Conservation (phyloP, 805 yeast species). For the Torulaspora maleeae region DNA sequence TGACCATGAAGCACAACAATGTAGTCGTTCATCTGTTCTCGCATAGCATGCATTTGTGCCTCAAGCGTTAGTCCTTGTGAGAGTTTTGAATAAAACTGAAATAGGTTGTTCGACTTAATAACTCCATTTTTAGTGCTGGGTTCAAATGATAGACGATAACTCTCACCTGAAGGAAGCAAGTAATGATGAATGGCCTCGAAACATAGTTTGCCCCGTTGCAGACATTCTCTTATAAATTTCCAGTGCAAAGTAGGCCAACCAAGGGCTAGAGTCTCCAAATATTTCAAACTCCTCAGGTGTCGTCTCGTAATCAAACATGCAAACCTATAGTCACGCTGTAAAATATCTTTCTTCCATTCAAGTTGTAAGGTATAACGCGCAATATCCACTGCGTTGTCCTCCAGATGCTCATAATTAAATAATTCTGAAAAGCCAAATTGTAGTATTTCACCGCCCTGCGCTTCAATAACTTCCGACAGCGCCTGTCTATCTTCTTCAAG, state of each 20-base stretch:
- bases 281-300: conserved; percentile 65
- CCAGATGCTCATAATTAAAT: conserved; percentile 14
- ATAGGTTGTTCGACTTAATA: conserved; percentile 47
- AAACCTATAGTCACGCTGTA: conserved; percentile 40
- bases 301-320: conserved; percentile 61
- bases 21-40: conserved; percentile 28
- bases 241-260: conserved; percentile 83
- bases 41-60: conserved; percentile 36
- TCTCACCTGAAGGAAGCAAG: conserved; percentile 68
- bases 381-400: conserved; percentile 1
- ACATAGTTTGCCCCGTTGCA: conserved; percentile 21
- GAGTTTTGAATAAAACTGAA: conserved; percentile 41
- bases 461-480: conserved; percentile 36
- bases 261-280: conserved; percentile 67
- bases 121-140: conserved; percentile 20
- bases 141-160: conserved; percentile 38
- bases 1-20: conserved; percentile 37
- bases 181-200: conserved; percentile 45
- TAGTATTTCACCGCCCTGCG: conserved; percentile 43
- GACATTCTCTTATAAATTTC: conserved; percentile 50
- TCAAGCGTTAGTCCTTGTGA: conserved; percentile 31
- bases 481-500: conserved; percentile 31
- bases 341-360: conserved; percentile 11
- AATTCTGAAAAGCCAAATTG: conserved; percentile 35
- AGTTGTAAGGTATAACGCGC: conserved; percentile 8